phyloP scores from a whole-genome alignment of 2,329 filamentous ascomycete genomes.

The Sporothrix phasma region DNA sequence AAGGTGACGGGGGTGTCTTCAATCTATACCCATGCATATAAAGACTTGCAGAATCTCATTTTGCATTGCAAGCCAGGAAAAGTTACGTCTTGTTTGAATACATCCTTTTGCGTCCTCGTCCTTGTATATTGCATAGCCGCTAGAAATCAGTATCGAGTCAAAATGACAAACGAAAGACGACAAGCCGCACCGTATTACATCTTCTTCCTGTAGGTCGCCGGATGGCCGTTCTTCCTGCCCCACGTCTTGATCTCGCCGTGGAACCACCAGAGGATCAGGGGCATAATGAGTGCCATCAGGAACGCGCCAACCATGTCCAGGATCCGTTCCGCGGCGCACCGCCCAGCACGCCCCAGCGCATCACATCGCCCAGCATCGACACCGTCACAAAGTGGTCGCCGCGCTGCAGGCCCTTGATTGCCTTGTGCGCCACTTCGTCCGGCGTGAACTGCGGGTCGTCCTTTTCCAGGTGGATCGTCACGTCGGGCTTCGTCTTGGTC shows the following conservation, averaged over 20 bases:
- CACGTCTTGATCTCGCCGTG: conserved; percentile 48
- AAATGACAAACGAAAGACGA: background rate
- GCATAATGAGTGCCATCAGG: conserved; percentile 44
- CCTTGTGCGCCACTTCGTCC: conserved; percentile 60
- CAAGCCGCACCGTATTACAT: background rate
- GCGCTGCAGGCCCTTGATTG: conserved; percentile 65
- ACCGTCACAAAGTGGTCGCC: conserved; percentile 75
- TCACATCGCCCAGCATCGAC: conserved; percentile 58
- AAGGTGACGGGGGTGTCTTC: conserved; percentile 17
- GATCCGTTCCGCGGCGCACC: conserved; percentile 47
- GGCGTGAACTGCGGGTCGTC: conserved; percentile 72
- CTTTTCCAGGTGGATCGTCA: conserved; percentile 72
- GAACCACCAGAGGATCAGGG: conserved; percentile 47
- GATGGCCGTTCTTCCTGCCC: conserved; percentile 49
- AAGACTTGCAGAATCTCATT: background rate
- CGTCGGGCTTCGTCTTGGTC: conserved; percentile 65
- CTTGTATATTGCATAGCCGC: background rate
- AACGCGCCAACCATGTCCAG: conserved; percentile 48
- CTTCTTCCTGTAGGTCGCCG: conserved; percentile 37
- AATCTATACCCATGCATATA: background rate
- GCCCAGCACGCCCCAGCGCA: conserved; percentile 54
- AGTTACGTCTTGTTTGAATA: background rate
- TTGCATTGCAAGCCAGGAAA: background rate
- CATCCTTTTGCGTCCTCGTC: background rate
- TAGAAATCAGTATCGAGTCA: background rate